These are phyloP conservation scores for Backusella westeae DNA, from an alignment of 192 early-diverging fungal genomes.

Conservation along the genomic window DNA sequence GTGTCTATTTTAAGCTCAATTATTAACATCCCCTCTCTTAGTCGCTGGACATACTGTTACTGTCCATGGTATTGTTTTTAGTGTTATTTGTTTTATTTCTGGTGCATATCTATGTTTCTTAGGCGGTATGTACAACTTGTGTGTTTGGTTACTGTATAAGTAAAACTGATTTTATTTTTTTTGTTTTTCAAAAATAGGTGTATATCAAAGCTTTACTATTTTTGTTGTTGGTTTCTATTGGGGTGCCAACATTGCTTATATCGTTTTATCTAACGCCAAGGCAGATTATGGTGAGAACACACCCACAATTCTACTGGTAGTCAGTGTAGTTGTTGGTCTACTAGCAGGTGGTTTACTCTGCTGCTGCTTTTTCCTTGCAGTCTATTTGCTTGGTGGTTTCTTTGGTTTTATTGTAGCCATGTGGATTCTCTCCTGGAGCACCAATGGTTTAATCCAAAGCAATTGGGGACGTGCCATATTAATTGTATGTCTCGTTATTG, in stretches of 20 bases:
- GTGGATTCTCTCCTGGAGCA: conserved; percentile 64
- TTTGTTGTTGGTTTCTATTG: conserved; percentile 78
- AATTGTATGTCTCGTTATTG: conserved; percentile 59
- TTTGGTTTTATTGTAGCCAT: conserved; percentile 75
- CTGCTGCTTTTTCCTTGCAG: conserved; percentile 68
- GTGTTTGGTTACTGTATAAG: neutral
- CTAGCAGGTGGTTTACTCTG: conserved; percentile 62
- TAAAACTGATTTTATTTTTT: neutral
- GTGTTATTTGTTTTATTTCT: conserved; percentile 29
- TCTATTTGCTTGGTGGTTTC: conserved; percentile 74
- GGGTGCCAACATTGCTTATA: conserved; percentile 46
- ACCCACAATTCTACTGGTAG: conserved; percentile 52
- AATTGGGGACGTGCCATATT: conserved; percentile 67
- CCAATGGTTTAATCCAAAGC: conserved; percentile 58
- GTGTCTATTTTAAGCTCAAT: neutral
- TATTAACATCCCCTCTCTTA: neutral
- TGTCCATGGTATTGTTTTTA: conserved; percentile 29
- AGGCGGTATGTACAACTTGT: conserved; percentile 18
- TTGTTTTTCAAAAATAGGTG: conserved; percentile 7
- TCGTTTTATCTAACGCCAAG: conserved; percentile 48
- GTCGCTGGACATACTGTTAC: conserved; percentile 12
- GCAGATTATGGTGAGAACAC: conserved; percentile 36
- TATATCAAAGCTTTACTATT: conserved; percentile 50
- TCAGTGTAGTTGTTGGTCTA: conserved; percentile 59
- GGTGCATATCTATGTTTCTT: conserved; percentile 29